Percentiles rank a stretch among this genome's conserved stretches.
Evolutionary conservation across 1,284 basidiomycete species (phyloP).

Genomic region (Trichosporon sp.): DNA sequence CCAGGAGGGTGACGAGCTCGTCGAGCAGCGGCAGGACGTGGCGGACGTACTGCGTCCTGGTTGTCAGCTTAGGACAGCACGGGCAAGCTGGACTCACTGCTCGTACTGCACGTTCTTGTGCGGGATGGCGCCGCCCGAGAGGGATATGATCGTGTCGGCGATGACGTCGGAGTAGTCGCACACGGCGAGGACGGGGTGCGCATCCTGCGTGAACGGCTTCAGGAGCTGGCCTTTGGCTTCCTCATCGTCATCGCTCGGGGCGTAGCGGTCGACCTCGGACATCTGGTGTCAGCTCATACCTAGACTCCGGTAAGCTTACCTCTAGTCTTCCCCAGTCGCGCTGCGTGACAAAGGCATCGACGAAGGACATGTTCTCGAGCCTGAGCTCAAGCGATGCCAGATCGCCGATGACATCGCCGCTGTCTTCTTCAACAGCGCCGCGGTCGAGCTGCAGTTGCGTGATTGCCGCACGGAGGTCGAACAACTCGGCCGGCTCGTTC

Average conservation of each 20-base stretch:
- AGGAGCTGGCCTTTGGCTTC: constrained; percentile 62
- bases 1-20: constrained; percentile 53
- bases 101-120: constrained; percentile 29
- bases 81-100: constrained; percentile 31
- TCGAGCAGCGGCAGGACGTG: constrained; percentile 58
- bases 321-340: constrained; percentile 55
- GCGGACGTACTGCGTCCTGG: constrained; percentile 42
- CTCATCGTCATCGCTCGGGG: constrained; percentile 63
- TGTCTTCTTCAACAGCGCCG: not conserved
- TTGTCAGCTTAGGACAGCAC: not conserved
- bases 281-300: constrained; percentile 42
- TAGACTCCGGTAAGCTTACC: constrained; percentile 55
- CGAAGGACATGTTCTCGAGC: constrained; percentile 54
- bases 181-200: constrained; percentile 33
- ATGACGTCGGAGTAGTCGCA: constrained; percentile 36
- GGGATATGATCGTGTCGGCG: constrained; percentile 26
- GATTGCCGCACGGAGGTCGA: constrained; percentile 67
- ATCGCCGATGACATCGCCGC: not conserved
- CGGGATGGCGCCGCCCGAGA: constrained; percentile 28
- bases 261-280: constrained; percentile 53
- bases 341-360: constrained; percentile 62
- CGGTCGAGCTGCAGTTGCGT: constrained; percentile 63
- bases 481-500: constrained; percentile 52
- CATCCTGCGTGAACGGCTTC: constrained; percentile 49
- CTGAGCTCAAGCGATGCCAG: constrained; percentile 6